Evolutionary conservation across 2,329 filamentous ascomycete species (phyloP).

Genomic region (Arthrobotrys entomopaga): DNA sequence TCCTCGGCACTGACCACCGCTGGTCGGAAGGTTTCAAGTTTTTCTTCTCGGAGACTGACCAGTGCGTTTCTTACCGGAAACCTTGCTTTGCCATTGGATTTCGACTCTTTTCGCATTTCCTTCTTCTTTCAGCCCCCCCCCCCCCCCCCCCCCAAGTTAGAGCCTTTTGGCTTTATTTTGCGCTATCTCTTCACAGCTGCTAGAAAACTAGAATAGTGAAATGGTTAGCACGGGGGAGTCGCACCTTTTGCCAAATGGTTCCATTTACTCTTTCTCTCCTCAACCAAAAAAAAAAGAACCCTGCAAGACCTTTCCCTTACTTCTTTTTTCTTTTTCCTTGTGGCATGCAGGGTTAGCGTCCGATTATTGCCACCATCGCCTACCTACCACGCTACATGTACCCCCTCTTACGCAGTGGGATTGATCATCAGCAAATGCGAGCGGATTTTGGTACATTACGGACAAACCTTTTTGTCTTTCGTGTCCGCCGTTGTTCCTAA

Average conservation of each 20-base stretch:
- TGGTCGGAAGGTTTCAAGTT: slow-evolving; percentile 50
- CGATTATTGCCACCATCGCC: slow-evolving; percentile 53
- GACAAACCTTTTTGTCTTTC: not conserved
- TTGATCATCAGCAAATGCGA: slow-evolving; percentile 47
- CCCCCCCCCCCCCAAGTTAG: slow-evolving; percentile 18
- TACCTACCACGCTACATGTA: slow-evolving; percentile 51
- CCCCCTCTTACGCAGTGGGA: slow-evolving; percentile 44
- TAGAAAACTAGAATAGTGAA: slow-evolving; percentile 15
- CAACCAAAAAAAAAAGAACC: slow-evolving; percentile 14
- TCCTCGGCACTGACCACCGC: slow-evolving; percentile 52
- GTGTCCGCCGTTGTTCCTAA: slow-evolving; percentile 31
- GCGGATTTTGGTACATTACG: slow-evolving; percentile 38
- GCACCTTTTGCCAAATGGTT: slow-evolving; percentile 16
- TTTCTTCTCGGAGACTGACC: slow-evolving; percentile 29
- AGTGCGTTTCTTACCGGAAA: slow-evolving; percentile 30
- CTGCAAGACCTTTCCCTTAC: not conserved
- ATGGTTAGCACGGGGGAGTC: slow-evolving; percentile 14
- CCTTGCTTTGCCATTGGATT: slow-evolving; percentile 45
- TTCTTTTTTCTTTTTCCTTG: slow-evolving; percentile 22
- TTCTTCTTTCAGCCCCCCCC: slow-evolving; percentile 48
- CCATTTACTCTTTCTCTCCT: slow-evolving; percentile 11
- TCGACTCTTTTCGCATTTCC: slow-evolving; percentile 38
- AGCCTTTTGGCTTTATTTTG: slow-evolving; percentile 35
- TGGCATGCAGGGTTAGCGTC: slow-evolving; percentile 51
- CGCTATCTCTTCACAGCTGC: slow-evolving; percentile 28